Evolutionary conservation across 805 yeast genomes (phyloP).

Genomic region (Starmerella sirachaensis): DNA sequence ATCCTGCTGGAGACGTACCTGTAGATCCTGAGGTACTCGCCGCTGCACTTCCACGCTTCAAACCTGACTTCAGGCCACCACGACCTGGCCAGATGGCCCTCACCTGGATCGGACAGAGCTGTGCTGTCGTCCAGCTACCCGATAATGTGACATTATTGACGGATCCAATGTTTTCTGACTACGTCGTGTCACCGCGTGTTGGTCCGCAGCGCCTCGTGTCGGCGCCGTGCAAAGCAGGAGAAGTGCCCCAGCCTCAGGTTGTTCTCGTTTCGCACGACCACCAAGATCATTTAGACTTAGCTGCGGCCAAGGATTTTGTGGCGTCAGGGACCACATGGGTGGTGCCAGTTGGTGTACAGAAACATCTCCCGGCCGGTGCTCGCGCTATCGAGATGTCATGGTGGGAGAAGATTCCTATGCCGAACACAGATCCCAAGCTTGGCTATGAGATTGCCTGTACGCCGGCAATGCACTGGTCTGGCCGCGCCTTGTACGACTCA

Average conservation of each 20-base stretch:
- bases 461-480: constrained; percentile 93
- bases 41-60: constrained; percentile 44
- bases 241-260: constrained; percentile 56
- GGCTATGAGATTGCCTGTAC: constrained; percentile 72
- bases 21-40: constrained; percentile 36
- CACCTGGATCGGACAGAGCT: constrained; percentile 93
- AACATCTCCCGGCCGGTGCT: constrained; percentile 42
- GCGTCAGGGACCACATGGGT: constrained; percentile 56
- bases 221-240: constrained; percentile 55
- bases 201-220: constrained; percentile 82
- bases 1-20: constrained; percentile 51
- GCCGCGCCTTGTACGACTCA: constrained; percentile 67
- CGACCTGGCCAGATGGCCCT: constrained; percentile 36
- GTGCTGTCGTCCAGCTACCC: constrained; percentile 54
- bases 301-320: constrained; percentile 36
- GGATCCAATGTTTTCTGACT: constrained; percentile 69
- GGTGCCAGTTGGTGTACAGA: constrained; percentile 70
- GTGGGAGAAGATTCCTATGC: constrained; percentile 65
- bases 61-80: constrained; percentile 37
- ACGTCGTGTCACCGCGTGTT: constrained; percentile 44
- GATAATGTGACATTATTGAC: constrained; percentile 64
- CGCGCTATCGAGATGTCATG: constrained; percentile 72
- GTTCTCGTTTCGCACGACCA: constrained; percentile 85
- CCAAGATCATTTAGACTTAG: constrained; percentile 82
- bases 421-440: constrained; percentile 31